These are phyloP conservation scores for Malus hybrid DNA, from an alignment of 331 rosid species.

Conservation along the genomic window DNA sequence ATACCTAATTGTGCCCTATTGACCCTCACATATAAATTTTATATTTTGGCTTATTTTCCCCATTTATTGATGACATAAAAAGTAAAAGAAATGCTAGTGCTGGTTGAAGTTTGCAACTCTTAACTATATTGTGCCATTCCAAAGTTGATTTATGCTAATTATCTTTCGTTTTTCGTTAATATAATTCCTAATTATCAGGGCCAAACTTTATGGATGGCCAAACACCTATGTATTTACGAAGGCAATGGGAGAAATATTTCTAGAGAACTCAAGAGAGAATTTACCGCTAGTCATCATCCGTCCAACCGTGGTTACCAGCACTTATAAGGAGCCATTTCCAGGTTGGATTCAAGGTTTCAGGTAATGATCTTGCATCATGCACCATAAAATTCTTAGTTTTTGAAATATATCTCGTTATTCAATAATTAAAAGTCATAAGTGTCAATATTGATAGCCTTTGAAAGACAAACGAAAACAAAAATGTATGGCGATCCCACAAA, in stretches of 20 bases:
- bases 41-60: neutral
- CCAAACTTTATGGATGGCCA: conserved; percentile 55
- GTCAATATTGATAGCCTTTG: too few species aligned
- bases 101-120: too few species aligned
- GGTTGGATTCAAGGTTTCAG: conserved; percentile 66
- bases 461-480: too few species aligned
- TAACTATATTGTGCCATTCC: neutral
- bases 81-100: too few species aligned
- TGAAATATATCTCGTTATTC: neutral
- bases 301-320: conserved; percentile 51
- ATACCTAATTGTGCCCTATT: neutral
- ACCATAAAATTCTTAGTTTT: neutral
- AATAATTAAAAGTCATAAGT: too few species aligned
- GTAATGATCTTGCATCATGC: neutral
- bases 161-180: neutral
- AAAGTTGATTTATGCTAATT: neutral
- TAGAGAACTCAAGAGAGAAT: conserved; percentile 17
- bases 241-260: conserved; percentile 61
- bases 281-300: conserved; percentile 34
- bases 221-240: conserved; percentile 61
- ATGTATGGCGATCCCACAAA: neutral
- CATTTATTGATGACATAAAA: too few species aligned
- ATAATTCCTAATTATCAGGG: conserved; percentile 16
- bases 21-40: neutral
- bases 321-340: conserved; percentile 56